These are phyloP conservation scores for Claviceps pusilla DNA, from an alignment of 2,329 filamentous ascomycete species.

Conservation along the genomic window DNA sequence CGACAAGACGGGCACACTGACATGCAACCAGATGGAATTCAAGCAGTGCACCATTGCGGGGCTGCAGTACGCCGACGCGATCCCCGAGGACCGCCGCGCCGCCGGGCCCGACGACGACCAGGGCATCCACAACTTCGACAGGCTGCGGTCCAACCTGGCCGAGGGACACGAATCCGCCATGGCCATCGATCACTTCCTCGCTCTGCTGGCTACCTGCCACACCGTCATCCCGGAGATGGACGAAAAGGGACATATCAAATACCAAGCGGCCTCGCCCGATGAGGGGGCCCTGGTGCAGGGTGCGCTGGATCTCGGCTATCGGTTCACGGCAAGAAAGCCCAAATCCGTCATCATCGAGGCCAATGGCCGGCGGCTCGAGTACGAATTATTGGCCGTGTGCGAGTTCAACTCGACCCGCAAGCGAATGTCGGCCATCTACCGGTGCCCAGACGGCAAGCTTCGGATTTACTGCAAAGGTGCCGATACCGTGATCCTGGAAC, in stretches of 20 bases:
- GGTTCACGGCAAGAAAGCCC: conserved; percentile 81
- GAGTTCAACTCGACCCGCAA: conserved; percentile 94
- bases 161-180: conserved; percentile 33
- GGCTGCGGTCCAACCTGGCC: conserved; percentile 53
- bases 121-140: conserved; percentile 70
- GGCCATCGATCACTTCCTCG: conserved; percentile 64
- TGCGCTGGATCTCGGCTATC: conserved; percentile 71
- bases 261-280: conserved; percentile 93
- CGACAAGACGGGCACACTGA: conserved; percentile 92
- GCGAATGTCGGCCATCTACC: conserved; percentile 93
- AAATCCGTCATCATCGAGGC: conserved; percentile 72
- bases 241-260: conserved; percentile 77
- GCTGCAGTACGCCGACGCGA: conserved; percentile 82
- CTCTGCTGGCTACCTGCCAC: conserved; percentile 78
- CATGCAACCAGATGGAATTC: conserved; percentile 99
- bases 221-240: conserved; percentile 89
- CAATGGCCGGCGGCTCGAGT: conserved; percentile 58
- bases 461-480: conserved; percentile 91
- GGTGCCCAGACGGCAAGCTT: conserved; percentile 90
- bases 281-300: conserved; percentile 95
- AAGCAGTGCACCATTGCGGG: conserved; percentile 87
- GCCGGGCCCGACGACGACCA: conserved; percentile 70
- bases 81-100: conserved; percentile 78
- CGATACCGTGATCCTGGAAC: conserved; percentile 92
- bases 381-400: conserved; percentile 87